A percentile compares a stretch with the other conserved stretches of the same genome.
These are phyloP conservation scores for Pleurotus tuoliensis DNA, from an alignment of 768 basidiomycete genomes.

Conservation along the genomic window DNA sequence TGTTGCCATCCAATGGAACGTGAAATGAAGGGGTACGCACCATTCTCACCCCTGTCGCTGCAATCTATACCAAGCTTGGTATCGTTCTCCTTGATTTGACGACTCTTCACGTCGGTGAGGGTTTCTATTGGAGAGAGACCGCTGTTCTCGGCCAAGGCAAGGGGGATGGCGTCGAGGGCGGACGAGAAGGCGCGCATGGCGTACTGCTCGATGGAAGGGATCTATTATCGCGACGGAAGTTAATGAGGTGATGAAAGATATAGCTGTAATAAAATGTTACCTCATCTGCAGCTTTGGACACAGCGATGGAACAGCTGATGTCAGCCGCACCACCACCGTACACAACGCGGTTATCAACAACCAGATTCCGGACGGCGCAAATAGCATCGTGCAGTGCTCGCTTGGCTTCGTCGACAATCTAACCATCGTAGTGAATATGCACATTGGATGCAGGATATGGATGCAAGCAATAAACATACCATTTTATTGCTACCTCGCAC, in stretches of 20 bases:
- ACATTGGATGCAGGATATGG: neutral
- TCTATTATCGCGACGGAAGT: conserved; percentile 39
- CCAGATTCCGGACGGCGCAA: conserved; percentile 93
- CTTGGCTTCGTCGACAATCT: conserved; percentile 99
- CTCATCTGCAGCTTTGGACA: conserved; percentile 92
- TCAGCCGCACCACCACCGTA: conserved; percentile 99
- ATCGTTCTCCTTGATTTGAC: conserved; percentile 85
- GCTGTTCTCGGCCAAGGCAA: conserved; percentile 97
- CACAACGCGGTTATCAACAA: conserved; percentile 94
- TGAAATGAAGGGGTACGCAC: conserved; percentile 36
- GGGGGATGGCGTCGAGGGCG: conserved; percentile 90
- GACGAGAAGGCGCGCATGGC: conserved; percentile 99
- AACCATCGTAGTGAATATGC: conserved; percentile 1
- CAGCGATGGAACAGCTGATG: conserved; percentile 91
- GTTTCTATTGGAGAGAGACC: conserved; percentile 96
- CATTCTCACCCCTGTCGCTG: conserved; percentile 78
- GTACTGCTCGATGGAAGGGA: conserved; percentile 97
- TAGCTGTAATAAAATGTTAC: conserved; percentile 31
- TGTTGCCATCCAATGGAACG: neutral
- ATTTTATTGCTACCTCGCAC: conserved; percentile 99
- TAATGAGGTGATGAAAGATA: too few relatives aligned
- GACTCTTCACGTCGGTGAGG: conserved; percentile 90
- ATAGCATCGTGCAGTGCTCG: conserved; percentile 97
- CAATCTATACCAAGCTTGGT: conserved; percentile 93
- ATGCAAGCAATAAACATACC: conserved; percentile 41